phyloP scores from a whole-genome alignment of 345 rosid genomes.

The Syzygium aqueum region DNA sequence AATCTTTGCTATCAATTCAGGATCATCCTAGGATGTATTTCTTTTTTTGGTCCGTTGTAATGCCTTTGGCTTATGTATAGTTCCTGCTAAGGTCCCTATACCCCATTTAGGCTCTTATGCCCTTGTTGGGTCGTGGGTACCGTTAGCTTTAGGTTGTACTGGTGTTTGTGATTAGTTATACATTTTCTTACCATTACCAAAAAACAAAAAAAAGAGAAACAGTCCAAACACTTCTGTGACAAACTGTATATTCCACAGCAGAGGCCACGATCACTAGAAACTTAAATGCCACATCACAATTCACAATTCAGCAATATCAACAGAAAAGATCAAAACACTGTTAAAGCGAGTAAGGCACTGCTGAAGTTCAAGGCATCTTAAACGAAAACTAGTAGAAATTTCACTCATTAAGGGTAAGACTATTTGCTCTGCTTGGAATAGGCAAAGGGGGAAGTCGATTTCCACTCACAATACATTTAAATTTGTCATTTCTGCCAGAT shows the following conservation, averaged over 20 bases:
- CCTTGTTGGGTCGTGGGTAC: no score
- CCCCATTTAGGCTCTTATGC: no score
- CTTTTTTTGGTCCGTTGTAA: no score
- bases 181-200: no score
- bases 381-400: background rate
- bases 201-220: no score
- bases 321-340: background rate
- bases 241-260: background rate
- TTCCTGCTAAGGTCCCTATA: no score
- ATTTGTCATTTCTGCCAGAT: background rate
- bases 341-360: background rate
- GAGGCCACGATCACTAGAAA: background rate
- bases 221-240: background rate
- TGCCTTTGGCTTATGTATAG: no score
- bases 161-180: no score
- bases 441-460: background rate
- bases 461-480: constrained; percentile 3
- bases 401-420: background rate
- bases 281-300: background rate
- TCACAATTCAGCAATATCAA: background rate
- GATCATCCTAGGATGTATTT: no score
- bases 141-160: no score
- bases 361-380: background rate
- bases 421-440: background rate
- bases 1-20: no score